Base-by-base conservation (phyloP, 805 yeast genomes). In the Kazachstania bromeliacearum region DNA sequence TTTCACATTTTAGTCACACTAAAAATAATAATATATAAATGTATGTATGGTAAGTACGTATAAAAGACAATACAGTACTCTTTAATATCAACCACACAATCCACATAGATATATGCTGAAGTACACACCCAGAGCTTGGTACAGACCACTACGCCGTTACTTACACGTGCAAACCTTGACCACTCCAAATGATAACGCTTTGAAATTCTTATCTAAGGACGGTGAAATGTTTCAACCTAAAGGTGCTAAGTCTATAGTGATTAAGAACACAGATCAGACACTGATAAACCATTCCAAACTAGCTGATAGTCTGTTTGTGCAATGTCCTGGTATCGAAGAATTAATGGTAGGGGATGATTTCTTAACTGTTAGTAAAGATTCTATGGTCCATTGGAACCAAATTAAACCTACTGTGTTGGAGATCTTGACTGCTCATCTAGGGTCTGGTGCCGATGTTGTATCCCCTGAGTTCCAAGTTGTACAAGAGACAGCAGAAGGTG, bases 121-220 rank as follows among this genome's bases (percentile, higher is more conserved):
- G n/a, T n/a, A n/a, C n/a, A n/a, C n/a, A n/a, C n/a, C n/a, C n/a
- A n/a, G n/a, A n/a, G n/a, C n/a, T n/a, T n/a, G n/a, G n/a, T n/a
- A n/a, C n/a, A n/a, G n/a, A n/a, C n/a, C n/a, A n/a, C n/a, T n/a
- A n/a, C n/a, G n/a, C 10, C 12, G 29, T 31, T 40, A 39, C 25
- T 25, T 48, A 2, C 42, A 45, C 22, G 57, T 66, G 31, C 63
- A 70, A 43, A 63, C 85, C 0, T 51, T 70, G 14, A 64, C 78
- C 2, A 81, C 92, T 0, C 92, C 92, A 10, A 80, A 80, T 50
- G 83, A 76, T 35, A 76, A 81, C 55, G 87, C 92, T 1, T 59
- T 81, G 37, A 81, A 81, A 51, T 81, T 78, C 51, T 63, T 78
- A 6, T 56, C 62, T 5, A 47, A 53, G 15, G 62, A 56, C 44